Percentiles rank a stretch among this genome's conserved stretches.
Conservation (phyloP, 139 green algal genomes). For the Gonium pectorale region DNA sequence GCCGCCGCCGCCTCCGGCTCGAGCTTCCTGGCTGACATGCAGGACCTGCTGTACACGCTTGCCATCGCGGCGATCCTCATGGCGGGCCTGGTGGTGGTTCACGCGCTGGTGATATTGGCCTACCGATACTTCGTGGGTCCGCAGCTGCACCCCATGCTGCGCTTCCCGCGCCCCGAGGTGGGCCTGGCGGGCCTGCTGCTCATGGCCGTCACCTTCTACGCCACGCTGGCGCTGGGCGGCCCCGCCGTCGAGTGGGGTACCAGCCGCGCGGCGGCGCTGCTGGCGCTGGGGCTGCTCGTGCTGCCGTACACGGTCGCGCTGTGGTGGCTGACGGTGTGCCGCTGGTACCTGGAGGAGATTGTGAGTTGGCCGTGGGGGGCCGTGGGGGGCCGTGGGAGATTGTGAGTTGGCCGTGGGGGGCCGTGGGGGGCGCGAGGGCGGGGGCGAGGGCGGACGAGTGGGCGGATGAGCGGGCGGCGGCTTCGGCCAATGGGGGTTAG, state of each 20-base stretch:
- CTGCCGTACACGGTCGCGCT: slow-evolving; percentile 11
- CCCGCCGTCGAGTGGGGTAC: neutral
- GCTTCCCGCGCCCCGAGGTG: slow-evolving; percentile 17
- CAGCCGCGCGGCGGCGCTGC: neutral
- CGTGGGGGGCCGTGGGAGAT: too few relatives aligned
- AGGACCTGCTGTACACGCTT: slow-evolving; percentile 44
- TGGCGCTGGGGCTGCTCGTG: slow-evolving; percentile 16
- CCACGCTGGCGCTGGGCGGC: too few relatives aligned
- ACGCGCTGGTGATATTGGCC: neutral
- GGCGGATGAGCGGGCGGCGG: too few relatives aligned
- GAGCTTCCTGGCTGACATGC: neutral
- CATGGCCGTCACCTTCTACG: too few relatives aligned
- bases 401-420: neutral
- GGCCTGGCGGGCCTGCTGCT: neutral
- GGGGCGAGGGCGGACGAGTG: too few relatives aligned
- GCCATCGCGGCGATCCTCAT: slow-evolving; percentile 7
- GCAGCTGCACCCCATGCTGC: neutral
- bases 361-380: neutral
- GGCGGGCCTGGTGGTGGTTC: neutral
- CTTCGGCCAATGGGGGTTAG: too few relatives aligned
- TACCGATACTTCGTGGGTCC: neutral
- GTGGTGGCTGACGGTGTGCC: slow-evolving; percentile 45
- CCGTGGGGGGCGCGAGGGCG: neutral
- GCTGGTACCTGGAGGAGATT: slow-evolving; percentile 20
- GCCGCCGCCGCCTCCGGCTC: too few relatives aligned